phyloP scores from a whole-genome alignment of 73 alveolate genomes.

The Paramecium sexaurelia region DNA sequence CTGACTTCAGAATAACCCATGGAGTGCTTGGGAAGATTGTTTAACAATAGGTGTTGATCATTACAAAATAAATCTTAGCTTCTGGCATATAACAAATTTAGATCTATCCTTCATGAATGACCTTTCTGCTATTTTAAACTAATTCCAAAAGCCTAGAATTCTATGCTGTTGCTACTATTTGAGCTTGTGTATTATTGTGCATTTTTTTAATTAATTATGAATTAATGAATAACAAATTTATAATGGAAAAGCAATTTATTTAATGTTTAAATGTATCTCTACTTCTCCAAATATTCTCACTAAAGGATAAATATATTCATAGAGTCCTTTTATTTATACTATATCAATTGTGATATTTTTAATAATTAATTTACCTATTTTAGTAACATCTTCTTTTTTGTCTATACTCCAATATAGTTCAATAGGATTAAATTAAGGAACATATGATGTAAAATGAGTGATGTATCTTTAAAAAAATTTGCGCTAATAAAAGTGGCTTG shows the following conservation, averaged over 20 bases:
- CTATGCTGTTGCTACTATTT: background rate
- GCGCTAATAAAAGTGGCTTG: no score
- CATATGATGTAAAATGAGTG: no score
- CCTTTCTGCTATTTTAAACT: conserved; percentile 9
- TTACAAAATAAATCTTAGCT: conserved; percentile 30
- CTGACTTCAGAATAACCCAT: conserved; percentile 32
- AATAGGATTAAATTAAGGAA: no score
- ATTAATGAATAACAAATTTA: background rate
- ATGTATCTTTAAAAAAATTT: no score
- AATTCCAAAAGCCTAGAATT: background rate
- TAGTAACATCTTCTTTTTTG: no score
- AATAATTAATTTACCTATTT: no score
- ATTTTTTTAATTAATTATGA: no score
- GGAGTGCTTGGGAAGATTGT: conserved; percentile 47
- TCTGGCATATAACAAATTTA: conserved; percentile 11
- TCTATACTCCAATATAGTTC: no score
- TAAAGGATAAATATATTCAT: no score
- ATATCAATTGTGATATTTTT: no score
- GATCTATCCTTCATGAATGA: background rate
- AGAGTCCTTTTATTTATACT: no score
- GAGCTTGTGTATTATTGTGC: background rate
- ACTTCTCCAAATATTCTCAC: no score
- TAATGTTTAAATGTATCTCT: background rate
- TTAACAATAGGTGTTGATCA: conserved; percentile 26
- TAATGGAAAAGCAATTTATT: background rate